Base-by-base conservation (phyloP, 73 alveolate genomes). In the Paramecium tetraurelia region DNA sequence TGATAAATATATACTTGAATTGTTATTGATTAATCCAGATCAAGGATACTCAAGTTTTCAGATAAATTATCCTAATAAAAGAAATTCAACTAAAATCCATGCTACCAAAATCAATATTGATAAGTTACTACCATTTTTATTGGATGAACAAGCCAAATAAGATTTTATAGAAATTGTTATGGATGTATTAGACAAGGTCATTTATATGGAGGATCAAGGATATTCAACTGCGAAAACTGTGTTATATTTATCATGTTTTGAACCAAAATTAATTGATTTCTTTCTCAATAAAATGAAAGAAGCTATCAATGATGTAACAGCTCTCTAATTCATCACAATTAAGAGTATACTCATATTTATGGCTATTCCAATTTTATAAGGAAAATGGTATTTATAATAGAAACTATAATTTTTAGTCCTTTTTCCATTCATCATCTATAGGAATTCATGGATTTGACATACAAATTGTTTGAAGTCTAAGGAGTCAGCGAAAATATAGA, bases 191-290 rank as follows among this genome's bases (percentile, higher is more conserved):
- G 90, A 80, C 16, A 80, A 80, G 21, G 29, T 80, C 16, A 31
- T 80, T 3, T 80, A 44, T 43, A 80, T 80, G 90, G 90, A 80
- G 20, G 90, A 80, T 48, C 27, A 41, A 22, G 90, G 90, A 24
- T 80, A 44, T 80, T 80, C 90, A 22, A 80, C 90, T n/a, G 90
- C 90, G 3, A 80, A 80, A 35, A 80, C 90, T 9, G 50, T 80
- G 3, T 24, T 80, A 46, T 80, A 80, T 80, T 22, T 80, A 22
- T 31, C 76, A 14, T 80, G 90, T 24, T 80, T 80, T 46, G 90
- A 80, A 22, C 90, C 90, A 10, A 80, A 48, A 22, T 44, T 80
- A 43, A 80, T 80, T 3, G 90, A 48, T 41, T 80, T 44, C 57
- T 80, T 80, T 20, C 20, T 80, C 5, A 48, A 22, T 24, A 80